Conservation (phyloP, 2,329 filamentous ascomycete genomes). For the Penicillium psychrosexuale region DNA sequence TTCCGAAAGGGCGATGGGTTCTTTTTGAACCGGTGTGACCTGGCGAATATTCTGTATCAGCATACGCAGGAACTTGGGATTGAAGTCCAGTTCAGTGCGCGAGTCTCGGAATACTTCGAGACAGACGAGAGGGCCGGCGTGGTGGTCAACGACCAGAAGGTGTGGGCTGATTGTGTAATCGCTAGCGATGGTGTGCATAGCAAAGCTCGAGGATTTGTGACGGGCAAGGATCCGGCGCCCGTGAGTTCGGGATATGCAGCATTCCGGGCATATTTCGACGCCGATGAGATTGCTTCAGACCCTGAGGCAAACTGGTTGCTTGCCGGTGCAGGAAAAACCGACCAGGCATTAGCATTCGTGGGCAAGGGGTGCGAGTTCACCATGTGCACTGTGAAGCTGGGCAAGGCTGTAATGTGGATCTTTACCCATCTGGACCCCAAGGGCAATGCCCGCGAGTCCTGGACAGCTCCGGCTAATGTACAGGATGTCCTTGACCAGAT, state of each 20-base stretch:
- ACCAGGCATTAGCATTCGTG: background rate
- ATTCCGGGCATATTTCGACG: conserved; percentile 1
- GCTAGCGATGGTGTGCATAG: background rate
- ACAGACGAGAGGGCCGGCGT: background rate
- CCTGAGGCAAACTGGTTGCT: background rate
- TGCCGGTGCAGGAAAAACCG: background rate
- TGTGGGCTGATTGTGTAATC: background rate
- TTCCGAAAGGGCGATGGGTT: background rate
- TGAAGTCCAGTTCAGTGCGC: background rate
- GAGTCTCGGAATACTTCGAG: background rate
- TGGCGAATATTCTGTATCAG: background rate
- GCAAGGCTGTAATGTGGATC: background rate
- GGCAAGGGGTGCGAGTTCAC: background rate
- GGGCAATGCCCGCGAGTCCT: background rate
- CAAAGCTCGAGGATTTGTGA: conserved; percentile 10
- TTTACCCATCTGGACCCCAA: background rate
- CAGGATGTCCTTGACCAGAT: background rate
- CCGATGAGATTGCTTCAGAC: background rate
- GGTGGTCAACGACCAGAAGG: background rate
- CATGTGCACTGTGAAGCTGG: background rate
- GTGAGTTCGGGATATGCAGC: background rate
- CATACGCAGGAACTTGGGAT: background rate
- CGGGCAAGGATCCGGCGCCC: conserved; percentile 33
- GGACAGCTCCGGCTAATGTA: background rate
- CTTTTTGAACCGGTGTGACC: background rate